Conservation (phyloP, 2,329 filamentous ascomycete genomes). For the Cercospora berteroae region DNA sequence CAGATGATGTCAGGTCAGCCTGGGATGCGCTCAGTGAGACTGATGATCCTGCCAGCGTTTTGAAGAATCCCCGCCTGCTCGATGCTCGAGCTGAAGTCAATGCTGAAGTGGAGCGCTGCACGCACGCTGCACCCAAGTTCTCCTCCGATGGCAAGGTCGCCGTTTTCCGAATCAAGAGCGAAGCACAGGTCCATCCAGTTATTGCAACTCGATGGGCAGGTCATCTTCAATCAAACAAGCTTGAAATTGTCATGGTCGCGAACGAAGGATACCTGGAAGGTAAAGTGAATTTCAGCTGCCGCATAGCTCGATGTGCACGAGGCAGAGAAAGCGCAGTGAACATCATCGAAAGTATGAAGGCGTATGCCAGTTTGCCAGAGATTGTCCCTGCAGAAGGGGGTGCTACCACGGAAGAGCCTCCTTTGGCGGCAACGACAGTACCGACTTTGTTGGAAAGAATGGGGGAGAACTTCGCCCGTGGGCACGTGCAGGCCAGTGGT, state of each 20-base stretch:
- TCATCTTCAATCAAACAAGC: conserved; percentile 56
- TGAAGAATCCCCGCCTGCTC: conserved; percentile 50
- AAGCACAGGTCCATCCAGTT: conserved; percentile 64
- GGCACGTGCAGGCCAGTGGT: conserved; percentile 66
- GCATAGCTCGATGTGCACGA: conserved; percentile 58
- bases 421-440: conserved; percentile 11
- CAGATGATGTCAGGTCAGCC: conserved; percentile 56
- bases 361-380: conserved; percentile 45
- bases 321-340: conserved; percentile 57
- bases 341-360: conserved; percentile 59
- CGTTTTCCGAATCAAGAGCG: conserved; percentile 60
- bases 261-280: conserved; percentile 64
- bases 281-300: conserved; percentile 66
- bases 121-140: conserved; percentile 63
- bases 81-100: conserved; percentile 59
- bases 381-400: conserved; percentile 35
- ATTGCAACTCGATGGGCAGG: conserved; percentile 67
- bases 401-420: background rate
- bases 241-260: conserved; percentile 65
- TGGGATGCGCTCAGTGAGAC: conserved; percentile 59
- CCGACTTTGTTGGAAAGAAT: conserved; percentile 48
- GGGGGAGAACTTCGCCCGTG: conserved; percentile 63
- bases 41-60: conserved; percentile 51
- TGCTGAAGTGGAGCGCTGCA: conserved; percentile 60
- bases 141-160: conserved; percentile 62